Evolutionary conservation across 371 early-diverging fungal species (phyloP).

Genomic region (Dichotomocladium elegans): DNA sequence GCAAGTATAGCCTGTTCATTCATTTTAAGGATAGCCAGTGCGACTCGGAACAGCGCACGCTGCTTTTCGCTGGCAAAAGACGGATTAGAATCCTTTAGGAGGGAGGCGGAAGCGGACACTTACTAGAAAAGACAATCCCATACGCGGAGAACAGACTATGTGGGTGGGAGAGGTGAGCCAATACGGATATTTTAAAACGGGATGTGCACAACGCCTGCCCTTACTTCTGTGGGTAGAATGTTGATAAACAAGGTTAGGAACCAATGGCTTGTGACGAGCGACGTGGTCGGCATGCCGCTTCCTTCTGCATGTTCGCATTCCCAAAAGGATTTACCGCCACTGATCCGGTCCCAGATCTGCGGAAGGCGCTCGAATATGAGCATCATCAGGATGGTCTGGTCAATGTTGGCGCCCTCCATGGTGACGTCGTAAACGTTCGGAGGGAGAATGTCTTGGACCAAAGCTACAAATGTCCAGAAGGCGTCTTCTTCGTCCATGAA

Average conservation of each 20-base stretch:
- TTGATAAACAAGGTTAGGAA: constrained; percentile 74
- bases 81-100: not conserved
- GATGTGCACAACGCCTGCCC: too few relatives aligned
- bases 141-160: constrained; percentile 59
- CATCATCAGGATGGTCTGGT: constrained; percentile 75
- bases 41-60: constrained; percentile 74
- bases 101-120: not conserved
- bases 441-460: constrained; percentile 69
- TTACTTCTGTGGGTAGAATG: constrained; percentile 65
- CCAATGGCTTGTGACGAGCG: constrained; percentile 77
- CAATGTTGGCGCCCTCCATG: constrained; percentile 79
- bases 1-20: constrained; percentile 65
- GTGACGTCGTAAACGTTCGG: constrained; percentile 71
- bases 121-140: constrained; percentile 86
- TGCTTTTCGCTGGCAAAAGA: constrained; percentile 62
- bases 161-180: not conserved
- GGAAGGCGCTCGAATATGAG: constrained; percentile 57
- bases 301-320: constrained; percentile 42
- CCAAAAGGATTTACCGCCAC: constrained; percentile 47
- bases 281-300: constrained; percentile 60
- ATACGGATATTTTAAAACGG: not conserved
- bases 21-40: constrained; percentile 72
- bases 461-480: constrained; percentile 79
- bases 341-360: constrained; percentile 47
- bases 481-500: constrained; percentile 75